Conservation (phyloP, 1,284 basidiomycete species). For the Phellopilus nigrolimitatus region DNA sequence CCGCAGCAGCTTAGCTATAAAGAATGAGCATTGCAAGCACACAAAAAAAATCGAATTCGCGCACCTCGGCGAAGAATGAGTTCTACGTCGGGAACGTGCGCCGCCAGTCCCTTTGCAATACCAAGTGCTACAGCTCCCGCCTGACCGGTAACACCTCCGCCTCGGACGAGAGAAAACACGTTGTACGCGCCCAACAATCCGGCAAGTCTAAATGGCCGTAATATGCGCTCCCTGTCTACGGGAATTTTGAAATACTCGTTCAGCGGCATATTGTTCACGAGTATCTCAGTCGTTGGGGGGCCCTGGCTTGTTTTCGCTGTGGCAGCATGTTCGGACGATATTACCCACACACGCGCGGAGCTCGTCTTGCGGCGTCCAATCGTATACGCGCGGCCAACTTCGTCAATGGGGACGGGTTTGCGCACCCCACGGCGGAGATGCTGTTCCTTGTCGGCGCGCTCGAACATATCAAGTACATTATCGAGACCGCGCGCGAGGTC, state of each 20-base stretch:
- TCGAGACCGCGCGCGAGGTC: slow-evolving; percentile 53
- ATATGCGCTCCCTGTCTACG: slow-evolving; percentile 74
- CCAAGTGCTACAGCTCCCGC: slow-evolving; percentile 86
- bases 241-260: slow-evolving; percentile 75
- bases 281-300: slow-evolving; percentile 34
- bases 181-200: slow-evolving; percentile 92
- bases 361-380: slow-evolving; percentile 84
- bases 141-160: slow-evolving; percentile 89
- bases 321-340: slow-evolving; percentile 51
- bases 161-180: slow-evolving; percentile 82
- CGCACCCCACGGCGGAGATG: slow-evolving; percentile 49
- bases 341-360: slow-evolving; percentile 89
- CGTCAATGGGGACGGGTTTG: slow-evolving; percentile 61
- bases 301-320: slow-evolving; percentile 20
- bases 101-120: slow-evolving; percentile 76
- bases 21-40: slow-evolving; percentile 15
- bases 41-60: slow-evolving; percentile 23
- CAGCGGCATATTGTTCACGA: slow-evolving; percentile 83
- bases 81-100: slow-evolving; percentile 63
- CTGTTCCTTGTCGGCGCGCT: slow-evolving; percentile 53
- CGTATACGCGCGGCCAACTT: slow-evolving; percentile 76
- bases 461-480: slow-evolving; percentile 59
- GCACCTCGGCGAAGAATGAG: slow-evolving; percentile 70
- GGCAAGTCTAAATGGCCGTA: slow-evolving; percentile 81
- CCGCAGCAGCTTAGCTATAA: slow-evolving; percentile 76